Conservation (phyloP, 495 filamentous ascomycete genomes). For the Aspergillus sclerotioniger region DNA sequence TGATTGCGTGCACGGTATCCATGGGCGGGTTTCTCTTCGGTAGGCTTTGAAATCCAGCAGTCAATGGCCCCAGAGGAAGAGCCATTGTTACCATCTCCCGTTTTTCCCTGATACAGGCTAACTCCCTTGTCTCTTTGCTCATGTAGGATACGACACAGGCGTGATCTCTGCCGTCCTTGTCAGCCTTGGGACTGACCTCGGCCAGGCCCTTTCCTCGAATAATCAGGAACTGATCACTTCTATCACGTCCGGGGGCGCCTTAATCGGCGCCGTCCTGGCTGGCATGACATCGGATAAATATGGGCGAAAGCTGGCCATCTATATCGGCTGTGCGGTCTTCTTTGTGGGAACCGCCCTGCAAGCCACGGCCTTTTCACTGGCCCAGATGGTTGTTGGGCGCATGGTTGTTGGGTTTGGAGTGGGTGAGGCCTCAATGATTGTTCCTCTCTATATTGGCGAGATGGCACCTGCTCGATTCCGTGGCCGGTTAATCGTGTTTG, state of each 20-base stretch:
- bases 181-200: slow-evolving; percentile 35
- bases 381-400: slow-evolving; percentile 51
- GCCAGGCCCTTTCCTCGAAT: slow-evolving; percentile 25
- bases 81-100: background rate
- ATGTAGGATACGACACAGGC: slow-evolving; percentile 43
- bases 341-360: slow-evolving; percentile 44
- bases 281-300: slow-evolving; percentile 47
- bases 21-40: slow-evolving; percentile 41
- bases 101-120: background rate
- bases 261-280: slow-evolving; percentile 51
- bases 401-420: slow-evolving; percentile 51
- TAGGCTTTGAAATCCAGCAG: background rate
- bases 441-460: slow-evolving; percentile 45
- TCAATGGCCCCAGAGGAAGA: background rate
- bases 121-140: background rate
- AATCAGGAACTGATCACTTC: slow-evolving; percentile 51
- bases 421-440: slow-evolving; percentile 49
- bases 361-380: slow-evolving; percentile 41
- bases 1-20: slow-evolving; percentile 33
- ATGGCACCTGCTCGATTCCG: slow-evolving; percentile 49
- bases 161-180: slow-evolving; percentile 51
- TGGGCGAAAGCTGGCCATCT: slow-evolving; percentile 49
- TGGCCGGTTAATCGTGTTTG: slow-evolving; percentile 50
- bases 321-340: slow-evolving; percentile 48
- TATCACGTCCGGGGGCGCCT: slow-evolving; percentile 47